Conservation (phyloP, 176 grass and related monocot species). For the Tillandsia leiboldiana region DNA sequence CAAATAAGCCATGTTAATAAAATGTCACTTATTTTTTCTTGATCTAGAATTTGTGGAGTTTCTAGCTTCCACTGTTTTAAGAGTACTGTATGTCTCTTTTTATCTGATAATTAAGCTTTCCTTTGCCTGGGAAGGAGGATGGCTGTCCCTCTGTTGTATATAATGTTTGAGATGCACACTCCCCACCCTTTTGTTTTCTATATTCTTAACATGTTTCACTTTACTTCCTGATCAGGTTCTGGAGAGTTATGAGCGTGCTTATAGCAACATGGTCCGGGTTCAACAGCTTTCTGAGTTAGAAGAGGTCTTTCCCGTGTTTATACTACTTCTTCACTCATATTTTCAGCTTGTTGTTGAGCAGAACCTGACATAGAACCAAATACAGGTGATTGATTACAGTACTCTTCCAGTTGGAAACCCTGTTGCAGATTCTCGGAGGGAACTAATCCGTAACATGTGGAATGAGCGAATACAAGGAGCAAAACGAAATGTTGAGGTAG, state of each 20-base stretch:
- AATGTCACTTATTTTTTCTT: too few relatives aligned
- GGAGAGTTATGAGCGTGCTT: conserved; percentile 97
- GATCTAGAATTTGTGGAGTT: too few relatives aligned
- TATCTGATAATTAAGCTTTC: neutral
- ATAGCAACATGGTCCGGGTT: conserved; percentile 98
- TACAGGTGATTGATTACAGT: conserved; percentile 95
- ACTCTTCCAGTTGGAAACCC: conserved; percentile 66
- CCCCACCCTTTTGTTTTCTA: conserved; percentile 12
- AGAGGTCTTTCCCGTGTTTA: conserved; percentile 39
- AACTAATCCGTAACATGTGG: conserved; percentile 99
- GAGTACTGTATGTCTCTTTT: too few relatives aligned
- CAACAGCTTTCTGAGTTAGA: conserved; percentile 96
- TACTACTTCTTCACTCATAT: neutral
- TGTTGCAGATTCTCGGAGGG: conserved; percentile 74
- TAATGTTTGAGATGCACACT: neutral
- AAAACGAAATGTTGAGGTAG: conserved; percentile 94
- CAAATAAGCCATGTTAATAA: too few relatives aligned
- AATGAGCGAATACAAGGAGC: conserved; percentile 92
- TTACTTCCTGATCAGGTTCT: conserved; percentile 47
- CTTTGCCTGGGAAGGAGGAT: neutral
- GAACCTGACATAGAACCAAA: conserved; percentile 1
- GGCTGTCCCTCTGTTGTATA: neutral
- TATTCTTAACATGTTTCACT: conserved; percentile 20
- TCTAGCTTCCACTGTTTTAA: too few relatives aligned
- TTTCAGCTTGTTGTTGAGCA: conserved; percentile 5